Evolutionary conservation across 495 filamentous ascomycete species (phyloP), one percentile per base, ranked within the genome.

Genomic region (Coniosporium apollinis): DNA sequence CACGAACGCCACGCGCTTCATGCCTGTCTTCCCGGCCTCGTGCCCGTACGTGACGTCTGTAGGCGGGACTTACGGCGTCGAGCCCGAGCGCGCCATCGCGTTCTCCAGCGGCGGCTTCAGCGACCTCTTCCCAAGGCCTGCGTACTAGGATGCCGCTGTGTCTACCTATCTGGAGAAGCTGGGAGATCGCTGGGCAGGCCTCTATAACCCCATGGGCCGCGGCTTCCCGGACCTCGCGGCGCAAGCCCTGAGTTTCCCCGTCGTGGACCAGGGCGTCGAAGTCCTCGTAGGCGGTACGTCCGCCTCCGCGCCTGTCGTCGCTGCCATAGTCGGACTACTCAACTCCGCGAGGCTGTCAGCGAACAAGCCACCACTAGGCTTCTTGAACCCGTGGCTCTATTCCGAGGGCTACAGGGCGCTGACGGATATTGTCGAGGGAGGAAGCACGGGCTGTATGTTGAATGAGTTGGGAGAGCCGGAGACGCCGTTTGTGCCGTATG

Each of bases 331-430:
- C 33, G 35, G 44, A 4, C 44, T 60, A 3, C 44, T 60, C 28
- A 60, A 60, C 33, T 55, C 57, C 34, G 51, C 47, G 2, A 37
- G 50, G 15, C 37, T 60, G 26, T 45, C 51, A 19, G 36, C 28
- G 2, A 53, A 55, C 4, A 49, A 45, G 39, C 22, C 43, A 8
- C 30, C 53, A 5, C 44, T 60, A n/a, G 57, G 57, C 13, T 60
- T 54, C 43, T 42, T 60, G 36, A 60, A 60, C 34, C 57, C 57
- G 1, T 58, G 49, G 53, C 25, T 60, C 1, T 60, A 60, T 39
- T 34, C 30, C 10, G 45, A 34, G 21, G 55, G 38, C 3, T 49
- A 51, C 38, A 45, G 42, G 35, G 55, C 45, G n/a, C 42, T 60
- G 22, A 55, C 35, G 2, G 56, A 60, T 41, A 50, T 58, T 31